These are phyloP conservation scores for Starmera quercuum DNA, from an alignment of 805 yeast species.

Conservation along the genomic window DNA sequence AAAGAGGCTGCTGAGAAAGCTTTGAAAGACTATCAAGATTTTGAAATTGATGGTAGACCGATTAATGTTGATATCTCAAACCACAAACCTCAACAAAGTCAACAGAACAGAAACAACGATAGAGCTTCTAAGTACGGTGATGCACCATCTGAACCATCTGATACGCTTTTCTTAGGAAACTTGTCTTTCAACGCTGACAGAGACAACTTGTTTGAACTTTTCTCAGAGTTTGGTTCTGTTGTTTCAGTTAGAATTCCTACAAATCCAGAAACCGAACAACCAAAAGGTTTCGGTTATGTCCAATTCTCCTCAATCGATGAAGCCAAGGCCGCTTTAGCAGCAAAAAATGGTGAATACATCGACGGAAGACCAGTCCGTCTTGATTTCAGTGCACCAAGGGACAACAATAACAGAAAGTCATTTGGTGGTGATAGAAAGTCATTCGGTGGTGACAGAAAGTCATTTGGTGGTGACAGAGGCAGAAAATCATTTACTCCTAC, in stretches of 20 bases:
- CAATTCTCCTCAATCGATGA: slow-evolving; percentile 83
- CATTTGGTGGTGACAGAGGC: slow-evolving; percentile 34
- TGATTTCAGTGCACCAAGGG: slow-evolving; percentile 91
- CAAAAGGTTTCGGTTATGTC: slow-evolving; percentile 98
- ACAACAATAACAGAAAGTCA: slow-evolving; percentile 32
- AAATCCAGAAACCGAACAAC: slow-evolving; percentile 97
- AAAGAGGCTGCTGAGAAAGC: slow-evolving; percentile 82
- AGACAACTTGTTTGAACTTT: slow-evolving; percentile 66
- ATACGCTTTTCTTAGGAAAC: slow-evolving; percentile 94
- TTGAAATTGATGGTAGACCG: slow-evolving; percentile 95
- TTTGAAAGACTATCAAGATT: slow-evolving; percentile 75
- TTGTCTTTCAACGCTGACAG: slow-evolving; percentile 84
- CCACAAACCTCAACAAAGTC: slow-evolving; percentile 59
- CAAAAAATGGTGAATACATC: slow-evolving; percentile 80
- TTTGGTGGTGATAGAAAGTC: slow-evolving; percentile 33
- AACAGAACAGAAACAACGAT: slow-evolving; percentile 47
- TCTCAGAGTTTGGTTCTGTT: slow-evolving; percentile 74
- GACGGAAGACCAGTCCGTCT: slow-evolving; percentile 92
- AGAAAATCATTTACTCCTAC: slow-evolving; percentile 34
- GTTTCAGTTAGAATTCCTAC: slow-evolving; percentile 93
- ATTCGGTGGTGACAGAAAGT: slow-evolving; percentile 26
- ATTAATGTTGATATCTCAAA: slow-evolving; percentile 89
- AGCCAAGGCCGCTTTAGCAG: slow-evolving; percentile 83
- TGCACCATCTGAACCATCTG: slow-evolving; percentile 85
- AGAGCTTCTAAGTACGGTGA: slow-evolving; percentile 92